Conservation (phyloP, 306 rosid species). For the Gillenia trifoliata region DNA sequence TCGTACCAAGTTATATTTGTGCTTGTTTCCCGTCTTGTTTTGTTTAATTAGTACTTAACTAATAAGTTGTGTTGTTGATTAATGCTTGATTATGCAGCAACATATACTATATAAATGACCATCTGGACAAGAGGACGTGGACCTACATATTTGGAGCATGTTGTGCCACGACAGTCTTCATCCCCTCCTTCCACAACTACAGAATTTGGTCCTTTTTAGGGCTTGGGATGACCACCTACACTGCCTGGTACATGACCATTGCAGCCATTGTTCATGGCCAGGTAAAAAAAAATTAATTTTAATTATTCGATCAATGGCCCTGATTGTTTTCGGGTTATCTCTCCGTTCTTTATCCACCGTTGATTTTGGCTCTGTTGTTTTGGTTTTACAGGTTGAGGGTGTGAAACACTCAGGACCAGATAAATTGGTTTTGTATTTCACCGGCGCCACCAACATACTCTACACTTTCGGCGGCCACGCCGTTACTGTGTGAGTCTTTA, state of each 20-base stretch:
- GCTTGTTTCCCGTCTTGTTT: background rate
- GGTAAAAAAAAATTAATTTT: constrained; percentile 30
- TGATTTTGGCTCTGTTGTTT: background rate
- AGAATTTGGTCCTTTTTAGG: constrained; percentile 96
- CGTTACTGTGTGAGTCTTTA: constrained; percentile 74
- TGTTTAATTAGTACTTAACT: background rate
- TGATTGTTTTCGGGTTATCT: background rate
- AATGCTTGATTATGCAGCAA: constrained; percentile 43
- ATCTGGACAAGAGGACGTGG: constrained; percentile 94
- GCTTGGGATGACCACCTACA: constrained; percentile 93
- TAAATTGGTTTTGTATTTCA: constrained; percentile 74
- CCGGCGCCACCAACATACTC: constrained; percentile 93
- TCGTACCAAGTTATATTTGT: background rate
- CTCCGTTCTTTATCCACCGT: background rate
- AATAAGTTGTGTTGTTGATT: background rate
- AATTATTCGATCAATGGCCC: background rate
- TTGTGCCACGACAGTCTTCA: constrained; percentile 94
- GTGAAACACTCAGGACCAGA: constrained; percentile 77
- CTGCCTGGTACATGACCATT: constrained; percentile 95
- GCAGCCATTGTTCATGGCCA: constrained; percentile 77
- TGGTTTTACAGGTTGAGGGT: constrained; percentile 53
- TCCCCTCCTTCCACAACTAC: constrained; percentile 93
- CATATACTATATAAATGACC: constrained; percentile 80
- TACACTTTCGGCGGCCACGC: constrained; percentile 99
- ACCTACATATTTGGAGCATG: constrained; percentile 94